Percentiles rank a stretch among this genome's conserved stretches.
These are phyloP conservation scores for Candida easanensis DNA, from an alignment of 805 yeast species.

Conservation along the genomic window DNA sequence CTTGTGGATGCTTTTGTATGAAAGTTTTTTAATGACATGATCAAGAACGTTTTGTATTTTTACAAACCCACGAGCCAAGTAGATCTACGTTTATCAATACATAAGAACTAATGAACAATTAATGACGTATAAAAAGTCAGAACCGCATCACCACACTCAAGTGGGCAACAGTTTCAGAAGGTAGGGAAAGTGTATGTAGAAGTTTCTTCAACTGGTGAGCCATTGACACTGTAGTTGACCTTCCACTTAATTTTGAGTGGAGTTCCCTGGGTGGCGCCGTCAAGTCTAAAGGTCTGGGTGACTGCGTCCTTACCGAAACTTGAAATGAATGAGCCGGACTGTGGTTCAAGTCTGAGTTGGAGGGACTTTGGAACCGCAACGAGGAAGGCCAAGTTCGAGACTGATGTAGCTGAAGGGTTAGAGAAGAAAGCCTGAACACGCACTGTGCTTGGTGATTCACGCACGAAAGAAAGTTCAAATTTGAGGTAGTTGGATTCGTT, in stretches of 20 bases:
- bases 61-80: not conserved
- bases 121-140: no score
- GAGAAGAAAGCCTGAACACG: slow-evolving; percentile 49
- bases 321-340: slow-evolving; percentile 51
- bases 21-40: not conserved
- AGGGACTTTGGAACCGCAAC: slow-evolving; percentile 71
- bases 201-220: slow-evolving; percentile 49
- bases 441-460: slow-evolving; percentile 36
- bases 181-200: slow-evolving; percentile 47
- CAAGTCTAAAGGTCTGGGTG: slow-evolving; percentile 47
- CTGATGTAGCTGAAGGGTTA: slow-evolving; percentile 42
- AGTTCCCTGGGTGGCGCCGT: slow-evolving; percentile 32
- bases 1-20: no score
- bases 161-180: no score
- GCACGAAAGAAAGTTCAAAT: slow-evolving; percentile 43
- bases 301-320: slow-evolving; percentile 48
- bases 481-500: slow-evolving; percentile 45
- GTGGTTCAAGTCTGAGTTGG: slow-evolving; percentile 57
- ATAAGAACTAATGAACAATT: no score
- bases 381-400: slow-evolving; percentile 54
- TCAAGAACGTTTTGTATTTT: slow-evolving; percentile 1
- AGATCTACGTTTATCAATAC: not conserved
- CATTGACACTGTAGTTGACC: slow-evolving; percentile 49
- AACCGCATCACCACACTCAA: no score
- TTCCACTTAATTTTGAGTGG: slow-evolving; percentile 78